Conservation (phyloP, 257 asterid genomes). For the Thymus quinquecostatus region DNA sequence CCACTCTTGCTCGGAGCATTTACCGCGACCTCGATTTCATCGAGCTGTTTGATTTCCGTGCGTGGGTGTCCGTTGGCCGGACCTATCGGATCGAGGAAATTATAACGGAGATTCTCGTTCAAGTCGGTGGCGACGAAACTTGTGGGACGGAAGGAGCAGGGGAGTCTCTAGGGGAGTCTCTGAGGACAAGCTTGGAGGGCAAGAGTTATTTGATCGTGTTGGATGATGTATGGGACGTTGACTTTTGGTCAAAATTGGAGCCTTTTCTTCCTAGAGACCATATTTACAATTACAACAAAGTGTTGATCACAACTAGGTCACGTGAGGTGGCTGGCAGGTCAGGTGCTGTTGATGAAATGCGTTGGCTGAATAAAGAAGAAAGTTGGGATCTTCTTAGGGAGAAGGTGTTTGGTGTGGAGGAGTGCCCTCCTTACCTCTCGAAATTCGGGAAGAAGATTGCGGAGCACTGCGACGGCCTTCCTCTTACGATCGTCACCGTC, state of each 20-base stretch:
- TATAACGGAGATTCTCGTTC: not conserved
- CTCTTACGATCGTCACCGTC: constrained; percentile 27
- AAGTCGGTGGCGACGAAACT: not conserved
- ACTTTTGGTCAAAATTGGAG: constrained; percentile 7
- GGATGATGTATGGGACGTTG: constrained; percentile 38
- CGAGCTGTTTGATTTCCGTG: not conserved
- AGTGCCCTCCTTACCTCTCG: constrained; percentile 2
- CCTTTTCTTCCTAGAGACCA: constrained; percentile 15
- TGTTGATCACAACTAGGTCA: constrained; percentile 38
- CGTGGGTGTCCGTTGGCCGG: not conserved
- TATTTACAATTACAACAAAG: not conserved
- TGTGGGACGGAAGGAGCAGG: too few species aligned
- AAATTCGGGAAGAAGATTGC: constrained; percentile 16
- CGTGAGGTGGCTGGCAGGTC: not conserved
- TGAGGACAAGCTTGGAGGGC: constrained; percentile 24
- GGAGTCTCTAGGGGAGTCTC: not conserved
- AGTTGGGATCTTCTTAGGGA: constrained; percentile 17
- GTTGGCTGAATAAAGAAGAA: not conserved
- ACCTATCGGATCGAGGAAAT: not conserved
- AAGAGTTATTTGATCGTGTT: constrained; percentile 19
- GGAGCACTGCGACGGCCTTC: constrained; percentile 30
- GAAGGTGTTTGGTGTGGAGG: not conserved
- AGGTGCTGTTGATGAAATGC: not conserved
- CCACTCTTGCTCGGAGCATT: constrained; percentile 4
- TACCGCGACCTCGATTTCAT: not conserved